Evolutionary conservation across 345 rosid species (phyloP), one percentile per base, ranked within the genome.

Genomic region (Triadica sebifera): DNA sequence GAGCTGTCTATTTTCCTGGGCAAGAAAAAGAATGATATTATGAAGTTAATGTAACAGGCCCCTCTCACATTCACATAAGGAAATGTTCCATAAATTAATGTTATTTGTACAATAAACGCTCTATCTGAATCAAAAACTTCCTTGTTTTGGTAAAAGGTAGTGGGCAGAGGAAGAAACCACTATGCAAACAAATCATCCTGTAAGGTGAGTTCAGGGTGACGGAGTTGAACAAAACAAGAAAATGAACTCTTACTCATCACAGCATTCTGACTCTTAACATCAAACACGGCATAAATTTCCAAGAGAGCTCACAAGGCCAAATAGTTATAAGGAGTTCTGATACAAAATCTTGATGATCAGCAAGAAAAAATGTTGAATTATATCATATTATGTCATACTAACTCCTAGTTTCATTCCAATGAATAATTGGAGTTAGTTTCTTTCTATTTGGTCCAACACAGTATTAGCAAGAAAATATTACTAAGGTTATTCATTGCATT

Each of bases 1-100:
- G 97, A 87, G 71, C 81, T 61, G 45, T 87, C 84, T 69, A 82
- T 81, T 76, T 86, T 89, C 85, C 97, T 90, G 87, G 79, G 69
- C 56, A 71, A 6, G 12, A 41, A 47, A 64, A 39, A 37, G n/a
- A 15, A 61, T 5, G 5, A 41, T 8, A 29, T 38, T 0, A 0
- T 8, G 3, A n/a, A 11, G 19, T 15, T 50, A 24, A 60, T 15
- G 15, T 17, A 47, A 50, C 60, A 47, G 38, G 69, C 58, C 7
- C 49, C n/a, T 50, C 34, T 56, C 10, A 52, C 56, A 52, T 43
- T 43, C 5, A 16, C 29, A 58, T 3, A 8, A 39, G 12, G 43
- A 22, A 66, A 46, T 12, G 12, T 66, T 47, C 39, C 53, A 24
- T 66, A 12, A 19, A 46, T 22, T 66, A 46, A 6, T 3, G 5